Percentiles rank a stretch among this genome's conserved stretches.
Conservation (phyloP, 163 green algal genomes). For the Volvox carteri region DNA sequence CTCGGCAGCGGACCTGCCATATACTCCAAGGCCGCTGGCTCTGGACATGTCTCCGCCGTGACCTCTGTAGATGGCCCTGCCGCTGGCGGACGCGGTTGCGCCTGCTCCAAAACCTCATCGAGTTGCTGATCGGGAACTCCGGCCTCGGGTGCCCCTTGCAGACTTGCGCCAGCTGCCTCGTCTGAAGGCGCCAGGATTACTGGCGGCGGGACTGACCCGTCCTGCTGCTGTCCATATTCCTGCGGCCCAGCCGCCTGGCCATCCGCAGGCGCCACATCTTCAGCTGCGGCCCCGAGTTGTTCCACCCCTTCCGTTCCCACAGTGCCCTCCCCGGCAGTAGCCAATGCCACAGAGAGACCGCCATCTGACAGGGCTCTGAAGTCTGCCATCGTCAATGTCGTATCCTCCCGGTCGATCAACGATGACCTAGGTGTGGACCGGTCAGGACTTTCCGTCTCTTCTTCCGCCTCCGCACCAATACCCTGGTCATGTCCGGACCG, state of each 20-base stretch:
- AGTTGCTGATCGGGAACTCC: neutral
- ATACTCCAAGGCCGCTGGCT: too few species aligned
- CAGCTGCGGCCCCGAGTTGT: neutral
- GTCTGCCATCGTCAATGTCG: neutral
- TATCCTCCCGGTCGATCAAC: neutral
- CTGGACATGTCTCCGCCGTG: neutral
- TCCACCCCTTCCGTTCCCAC: neutral
- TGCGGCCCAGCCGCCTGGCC: neutral
- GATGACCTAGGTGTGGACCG: conserved; percentile 20
- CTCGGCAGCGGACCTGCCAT: too few species aligned
- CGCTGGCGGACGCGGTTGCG: neutral
- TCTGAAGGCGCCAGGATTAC: too few species aligned
- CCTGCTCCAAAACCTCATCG: neutral
- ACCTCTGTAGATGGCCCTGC: too few species aligned
- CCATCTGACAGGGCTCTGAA: neutral
- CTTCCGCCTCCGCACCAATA: neutral
- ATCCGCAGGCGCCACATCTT: neutral
- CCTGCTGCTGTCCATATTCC: neutral
- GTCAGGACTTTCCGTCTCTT: neutral
- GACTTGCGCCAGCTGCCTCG: neutral
- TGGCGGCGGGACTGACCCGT: neutral
- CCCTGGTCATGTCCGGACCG: neutral
- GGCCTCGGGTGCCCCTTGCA: neutral
- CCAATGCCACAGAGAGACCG: neutral
- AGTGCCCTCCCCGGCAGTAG: neutral